Percentiles rank a stretch among this genome's conserved stretches.
These are phyloP conservation scores for Coemansia sp. DNA, from an alignment of 192 early-diverging fungal genomes.

Conservation along the genomic window DNA sequence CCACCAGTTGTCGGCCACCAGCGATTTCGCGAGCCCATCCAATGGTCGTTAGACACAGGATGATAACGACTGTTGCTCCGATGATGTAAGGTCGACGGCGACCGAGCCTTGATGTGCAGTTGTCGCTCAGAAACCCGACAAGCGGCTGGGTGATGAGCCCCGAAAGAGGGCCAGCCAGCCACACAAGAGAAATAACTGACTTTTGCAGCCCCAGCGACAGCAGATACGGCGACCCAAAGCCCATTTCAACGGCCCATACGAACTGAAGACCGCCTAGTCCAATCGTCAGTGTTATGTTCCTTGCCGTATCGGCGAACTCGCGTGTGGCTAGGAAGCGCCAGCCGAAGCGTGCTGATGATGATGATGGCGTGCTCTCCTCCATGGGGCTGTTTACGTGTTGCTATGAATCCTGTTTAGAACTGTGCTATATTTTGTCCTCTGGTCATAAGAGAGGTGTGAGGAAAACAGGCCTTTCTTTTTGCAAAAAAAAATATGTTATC, in stretches of 20 bases:
- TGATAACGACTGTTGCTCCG: slow-evolving; percentile 61
- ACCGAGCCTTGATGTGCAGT: slow-evolving; percentile 68
- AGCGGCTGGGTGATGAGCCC: slow-evolving; percentile 80
- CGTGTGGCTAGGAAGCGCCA: not conserved
- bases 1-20: slow-evolving; percentile 30
- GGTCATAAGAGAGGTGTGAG: not conserved
- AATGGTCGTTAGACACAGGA: slow-evolving; percentile 69
- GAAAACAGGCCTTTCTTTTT: not conserved
- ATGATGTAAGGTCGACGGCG: slow-evolving; percentile 86
- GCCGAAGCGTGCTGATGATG: not conserved
- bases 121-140: slow-evolving; percentile 84
- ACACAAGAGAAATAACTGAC: slow-evolving; percentile 85
- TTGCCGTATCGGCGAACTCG: slow-evolving; percentile 16
- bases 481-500: not conserved
- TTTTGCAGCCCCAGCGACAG: slow-evolving; percentile 82
- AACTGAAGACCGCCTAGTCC: slow-evolving; percentile 58
- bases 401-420: not conserved
- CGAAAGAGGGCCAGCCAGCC: slow-evolving; percentile 88
- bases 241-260: slow-evolving; percentile 56
- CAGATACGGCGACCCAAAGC: slow-evolving; percentile 83
- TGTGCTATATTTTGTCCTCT: not conserved
- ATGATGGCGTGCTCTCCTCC: not conserved
- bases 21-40: slow-evolving; percentile 77
- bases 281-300: slow-evolving; percentile 46
- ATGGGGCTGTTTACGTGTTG: not conserved